A percentile compares a stretch with the other conserved stretches of the same genome.
These are phyloP conservation scores for Penicillium cinerascens DNA, from an alignment of 495 filamentous ascomycete genomes.

Conservation along the genomic window DNA sequence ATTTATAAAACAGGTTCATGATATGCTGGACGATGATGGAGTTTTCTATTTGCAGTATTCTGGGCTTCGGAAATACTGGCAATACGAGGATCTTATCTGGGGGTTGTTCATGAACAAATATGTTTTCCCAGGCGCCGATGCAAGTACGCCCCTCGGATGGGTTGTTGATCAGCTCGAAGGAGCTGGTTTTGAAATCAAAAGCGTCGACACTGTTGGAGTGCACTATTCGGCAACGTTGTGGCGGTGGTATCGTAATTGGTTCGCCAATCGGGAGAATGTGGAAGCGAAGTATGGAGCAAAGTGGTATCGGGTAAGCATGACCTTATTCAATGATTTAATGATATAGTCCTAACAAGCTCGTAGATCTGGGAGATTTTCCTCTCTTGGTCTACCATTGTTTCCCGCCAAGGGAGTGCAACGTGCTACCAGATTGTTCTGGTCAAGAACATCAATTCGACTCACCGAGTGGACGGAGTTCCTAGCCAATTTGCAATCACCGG, in stretches of 20 bases:
- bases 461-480: constrained; percentile 23
- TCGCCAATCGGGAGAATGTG: constrained; percentile 48
- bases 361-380: constrained; percentile 36
- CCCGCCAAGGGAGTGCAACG: constrained; percentile 28
- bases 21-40: constrained; percentile 87
- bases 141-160: constrained; percentile 73
- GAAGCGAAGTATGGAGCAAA: constrained; percentile 48
- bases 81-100: constrained; percentile 87
- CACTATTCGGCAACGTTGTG: constrained; percentile 56
- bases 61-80: constrained; percentile 77
- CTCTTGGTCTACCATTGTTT: constrained; percentile 29
- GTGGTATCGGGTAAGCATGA: constrained; percentile 50
- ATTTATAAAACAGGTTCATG: constrained; percentile 68
- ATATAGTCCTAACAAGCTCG: neutral
- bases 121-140: constrained; percentile 85
- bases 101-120: constrained; percentile 93
- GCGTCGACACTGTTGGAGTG: constrained; percentile 52
- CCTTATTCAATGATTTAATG: neutral
- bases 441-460: constrained; percentile 31
- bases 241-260: constrained; percentile 57
- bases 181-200: constrained; percentile 64
- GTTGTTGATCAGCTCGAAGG: constrained; percentile 67
- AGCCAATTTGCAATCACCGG: constrained; percentile 24
- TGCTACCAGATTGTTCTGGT: constrained; percentile 32
- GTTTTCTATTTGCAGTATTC: constrained; percentile 81